Base-by-base conservation (phyloP, 2,329 filamentous ascomycete species). In the Hirsutella rhossiliensis region DNA sequence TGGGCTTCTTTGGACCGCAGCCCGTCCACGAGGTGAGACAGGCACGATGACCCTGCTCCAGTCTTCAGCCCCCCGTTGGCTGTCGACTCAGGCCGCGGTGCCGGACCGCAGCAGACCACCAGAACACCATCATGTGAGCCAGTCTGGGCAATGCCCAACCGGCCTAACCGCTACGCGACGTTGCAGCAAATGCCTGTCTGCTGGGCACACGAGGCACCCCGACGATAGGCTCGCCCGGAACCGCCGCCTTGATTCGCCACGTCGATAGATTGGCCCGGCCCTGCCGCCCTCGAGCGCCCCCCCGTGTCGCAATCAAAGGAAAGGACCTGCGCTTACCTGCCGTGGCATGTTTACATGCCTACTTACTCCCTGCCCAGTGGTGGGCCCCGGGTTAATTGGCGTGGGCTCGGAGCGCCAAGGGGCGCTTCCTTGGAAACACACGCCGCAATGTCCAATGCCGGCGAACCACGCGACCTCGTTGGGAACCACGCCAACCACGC, bases 391-490 rank as follows among this genome's bases (percentile, higher is more conserved):
- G 18, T 37, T 37, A 17, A 11, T 17, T 17, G 34, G 18, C 15
- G 15, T 11, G 18, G 34, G 9, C 34, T 18, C 18, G 5, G 34
- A 18, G 34, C 18, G 3, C 34, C 12, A n/a, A 37, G 15, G 9
- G 34, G 12, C 15, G 12, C 13, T 17, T n/a, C 15, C 15, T n/a
- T 12, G 15, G 18, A 3, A 37, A 37, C 34, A 17, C 37, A 23
- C 20, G 46, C 37, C 15, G 29, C 32, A 40, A 43, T 48, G 54
- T 49, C 60, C 61, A 63, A 62, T 61, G 51, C 54, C 53, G 48
- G 45, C 50, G 51, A 55, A 52, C 52, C 57, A 60, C 58, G 53
- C 51, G 54, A 56, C 55, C 54, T 51, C 41, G 46, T 30, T 48
- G 46, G 41, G 45, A 43, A 44, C 43, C 50, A 46, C 54, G 23